These are phyloP conservation scores for Naganishia vaughanmartiniae DNA, from an alignment of 768 basidiomycete genomes.

Conservation along the genomic window DNA sequence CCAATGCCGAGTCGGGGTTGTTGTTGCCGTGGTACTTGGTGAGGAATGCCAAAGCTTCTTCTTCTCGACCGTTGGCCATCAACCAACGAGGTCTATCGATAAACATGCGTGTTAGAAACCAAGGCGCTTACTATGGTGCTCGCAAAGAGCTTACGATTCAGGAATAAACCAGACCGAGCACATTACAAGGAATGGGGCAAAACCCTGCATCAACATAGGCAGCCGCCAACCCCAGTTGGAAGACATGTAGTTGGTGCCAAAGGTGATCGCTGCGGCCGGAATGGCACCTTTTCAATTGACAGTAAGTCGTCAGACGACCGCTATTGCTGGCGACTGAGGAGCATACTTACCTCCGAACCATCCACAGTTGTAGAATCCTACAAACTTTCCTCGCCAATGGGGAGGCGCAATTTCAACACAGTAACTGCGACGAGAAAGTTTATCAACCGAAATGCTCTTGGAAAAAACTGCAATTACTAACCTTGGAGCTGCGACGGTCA, in stretches of 20 bases:
- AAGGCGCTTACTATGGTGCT: not conserved
- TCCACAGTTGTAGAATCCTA: conserved; percentile 41
- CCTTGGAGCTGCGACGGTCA: conserved; percentile 40
- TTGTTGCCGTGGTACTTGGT: conserved; percentile 61
- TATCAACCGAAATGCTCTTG: not conserved
- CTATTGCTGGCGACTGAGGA: not conserved
- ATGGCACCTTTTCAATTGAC: not conserved
- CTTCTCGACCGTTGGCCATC: conserved; percentile 57
- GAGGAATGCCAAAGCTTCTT: conserved; percentile 58
- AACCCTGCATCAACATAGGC: conserved; percentile 32
- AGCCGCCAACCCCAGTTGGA: conserved; percentile 36
- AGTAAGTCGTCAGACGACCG: not conserved
- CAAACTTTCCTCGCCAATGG: conserved; percentile 38
- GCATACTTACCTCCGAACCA: conserved; percentile 31
- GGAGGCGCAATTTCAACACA: conserved; percentile 62
- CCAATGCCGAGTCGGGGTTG: conserved; percentile 58
- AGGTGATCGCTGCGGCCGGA: conserved; percentile 1
- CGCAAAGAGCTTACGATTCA: conserved; percentile 6
- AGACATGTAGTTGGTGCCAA: conserved; percentile 33
- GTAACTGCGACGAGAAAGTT: conserved; percentile 50
- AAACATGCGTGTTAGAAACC: not conserved
- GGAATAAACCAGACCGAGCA: conserved; percentile 54
- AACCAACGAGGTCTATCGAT: conserved; percentile 58
- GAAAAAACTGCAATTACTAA: not conserved
- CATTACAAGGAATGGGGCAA: conserved; percentile 54